Evolutionary conservation across 257 asterid species (phyloP).

Genomic region (Petrea volubilis): DNA sequence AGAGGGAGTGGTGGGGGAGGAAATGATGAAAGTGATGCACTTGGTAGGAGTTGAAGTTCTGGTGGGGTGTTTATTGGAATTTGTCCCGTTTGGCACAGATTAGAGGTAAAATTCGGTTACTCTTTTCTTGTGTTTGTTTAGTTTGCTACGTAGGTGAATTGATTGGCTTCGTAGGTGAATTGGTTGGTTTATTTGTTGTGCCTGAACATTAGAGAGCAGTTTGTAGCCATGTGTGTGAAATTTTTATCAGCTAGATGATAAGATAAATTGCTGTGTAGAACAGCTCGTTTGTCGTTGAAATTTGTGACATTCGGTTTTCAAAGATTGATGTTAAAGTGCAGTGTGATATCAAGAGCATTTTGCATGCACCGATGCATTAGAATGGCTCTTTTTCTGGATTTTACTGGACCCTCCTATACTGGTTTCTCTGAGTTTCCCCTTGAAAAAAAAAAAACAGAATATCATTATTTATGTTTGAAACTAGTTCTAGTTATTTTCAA

Average conservation of each 20-base stretch:
- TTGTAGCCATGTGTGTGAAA: neutral
- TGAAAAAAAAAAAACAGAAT: neutral
- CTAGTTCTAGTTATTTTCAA: neutral
- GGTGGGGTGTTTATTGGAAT: constrained; percentile 11
- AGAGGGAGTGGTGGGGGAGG: constrained; percentile 52
- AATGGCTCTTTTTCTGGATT: neutral
- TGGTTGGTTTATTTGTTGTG: constrained; percentile 10
- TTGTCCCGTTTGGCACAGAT: constrained; percentile 16
- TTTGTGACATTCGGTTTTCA: neutral
- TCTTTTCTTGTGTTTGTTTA: neutral
- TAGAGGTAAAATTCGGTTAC: constrained; percentile 36
- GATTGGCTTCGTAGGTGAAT: neutral
- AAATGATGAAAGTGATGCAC: constrained; percentile 46
- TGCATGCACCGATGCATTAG: constrained; percentile 6
- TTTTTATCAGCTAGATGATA: neutral
- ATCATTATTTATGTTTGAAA: neutral
- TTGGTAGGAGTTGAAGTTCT: constrained; percentile 34
- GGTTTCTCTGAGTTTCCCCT: neutral
- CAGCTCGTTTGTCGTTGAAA: neutral
- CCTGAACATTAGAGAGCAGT: neutral
- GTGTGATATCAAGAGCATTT: neutral
- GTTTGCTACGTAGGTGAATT: constrained; percentile 12
- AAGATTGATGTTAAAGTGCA: neutral
- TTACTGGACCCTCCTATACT: neutral
- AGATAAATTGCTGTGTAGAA: constrained; percentile 8